Base-by-base conservation (phyloP, 352 stramenopile species). In the Phytophthora syringae region DNA sequence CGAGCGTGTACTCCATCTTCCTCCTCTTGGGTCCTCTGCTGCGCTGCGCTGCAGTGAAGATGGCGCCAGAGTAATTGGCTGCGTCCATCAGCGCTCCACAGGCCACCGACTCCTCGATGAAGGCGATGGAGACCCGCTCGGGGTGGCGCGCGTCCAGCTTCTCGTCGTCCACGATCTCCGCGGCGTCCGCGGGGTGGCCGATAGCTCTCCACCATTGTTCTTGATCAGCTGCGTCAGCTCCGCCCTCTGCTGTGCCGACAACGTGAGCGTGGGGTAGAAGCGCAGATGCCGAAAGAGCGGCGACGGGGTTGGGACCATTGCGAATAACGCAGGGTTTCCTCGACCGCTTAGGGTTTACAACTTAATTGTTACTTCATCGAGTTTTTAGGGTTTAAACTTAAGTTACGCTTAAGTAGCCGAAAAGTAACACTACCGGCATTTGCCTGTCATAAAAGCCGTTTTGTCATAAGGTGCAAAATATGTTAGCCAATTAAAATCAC, bases 51-150 rank as follows among this genome's bases (percentile, higher is more conserved):
- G 50, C 44, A 21, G 60, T 64, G 25, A 68, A 60, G 40, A 68
- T 42, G 10, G 20, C 27, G 0, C 64, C 69, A 50, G 77, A 77
- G 67, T 89, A 89, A 21, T 79, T 27, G 2, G 12, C 13, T 1
- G 77, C 18, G 22, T 79, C 48, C 36, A 77, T 73, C 48, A 84
- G 57, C 39, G 59, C 40, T 11, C 64, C 64, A 37, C 63, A 67
- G 20, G 60, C 65, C 51, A 86, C 56, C 25, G 72, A 86, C 56
- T 89, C 72, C 43, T 74, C 65, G 27, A 92, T 54, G 51, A 87
- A 90, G 16, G 79, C 70, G 7, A 58, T 62, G 6, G 81, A 65
- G 24, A 92, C 69, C 77, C 71, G 80, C 45, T 77, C 15, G 5
- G 34, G 53, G 21, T 67, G 51, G 1, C 50, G 54, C 12, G 49